phyloP scores from a whole-genome alignment of 768 basidiomycete species.

The Trametes cingulata region DNA sequence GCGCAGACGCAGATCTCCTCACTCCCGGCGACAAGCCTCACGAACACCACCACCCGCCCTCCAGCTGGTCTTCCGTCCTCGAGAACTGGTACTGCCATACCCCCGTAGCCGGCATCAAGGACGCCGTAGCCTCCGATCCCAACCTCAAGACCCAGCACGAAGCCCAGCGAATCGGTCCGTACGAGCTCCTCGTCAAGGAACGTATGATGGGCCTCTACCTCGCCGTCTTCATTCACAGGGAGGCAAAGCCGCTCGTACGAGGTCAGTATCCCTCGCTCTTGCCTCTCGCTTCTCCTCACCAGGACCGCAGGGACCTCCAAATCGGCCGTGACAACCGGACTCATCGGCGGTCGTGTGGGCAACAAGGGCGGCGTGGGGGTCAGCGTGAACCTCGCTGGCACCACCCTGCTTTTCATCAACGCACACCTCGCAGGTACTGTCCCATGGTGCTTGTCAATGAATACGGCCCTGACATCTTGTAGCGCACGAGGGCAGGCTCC shows the following conservation, averaged over 20 bases:
- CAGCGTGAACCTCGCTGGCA: constrained; percentile 78
- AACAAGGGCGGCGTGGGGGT: constrained; percentile 96
- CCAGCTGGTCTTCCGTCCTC: constrained; percentile 76
- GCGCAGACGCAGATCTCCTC: constrained; percentile 14
- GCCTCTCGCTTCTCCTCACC: constrained; percentile 4
- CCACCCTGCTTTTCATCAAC: constrained; percentile 85
- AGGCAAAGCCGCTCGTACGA: constrained; percentile 61
- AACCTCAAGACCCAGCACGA: constrained; percentile 11
- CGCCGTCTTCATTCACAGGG: constrained; percentile 72
- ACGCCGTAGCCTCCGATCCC: background rate
- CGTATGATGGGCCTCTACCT: constrained; percentile 89
- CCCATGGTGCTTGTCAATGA: background rate
- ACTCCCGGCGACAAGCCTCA: constrained; percentile 20
- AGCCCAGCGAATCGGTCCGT: constrained; percentile 59
- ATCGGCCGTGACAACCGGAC: constrained; percentile 82
- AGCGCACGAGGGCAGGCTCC: constrained; percentile 78
- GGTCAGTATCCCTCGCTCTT: constrained; percentile 39
- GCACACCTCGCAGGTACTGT: constrained; percentile 81
- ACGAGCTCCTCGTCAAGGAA: constrained; percentile 84
- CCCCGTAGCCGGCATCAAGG: constrained; percentile 18
- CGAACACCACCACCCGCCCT: constrained; percentile 26
- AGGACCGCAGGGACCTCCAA: constrained; percentile 61
- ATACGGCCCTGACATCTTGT: background rate
- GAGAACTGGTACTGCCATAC: constrained; percentile 70
- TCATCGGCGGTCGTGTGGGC: constrained; percentile 88